These are phyloP conservation scores for Gamarada debralockiae DNA, from an alignment of 495 filamentous ascomycete genomes.

Conservation along the genomic window DNA sequence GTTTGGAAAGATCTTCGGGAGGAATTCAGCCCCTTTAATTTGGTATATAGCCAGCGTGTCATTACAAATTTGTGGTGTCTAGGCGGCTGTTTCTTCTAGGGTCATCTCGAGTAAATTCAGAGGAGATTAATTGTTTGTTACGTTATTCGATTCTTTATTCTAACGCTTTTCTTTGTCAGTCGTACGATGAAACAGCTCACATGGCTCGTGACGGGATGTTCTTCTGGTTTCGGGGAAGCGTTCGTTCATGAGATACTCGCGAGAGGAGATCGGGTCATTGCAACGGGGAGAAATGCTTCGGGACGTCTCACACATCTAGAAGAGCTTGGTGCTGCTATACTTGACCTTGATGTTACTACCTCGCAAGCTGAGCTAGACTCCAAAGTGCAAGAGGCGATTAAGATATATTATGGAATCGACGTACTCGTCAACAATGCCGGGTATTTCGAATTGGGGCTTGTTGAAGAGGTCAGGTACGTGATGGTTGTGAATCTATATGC, in stretches of 20 bases:
- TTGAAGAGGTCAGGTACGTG: constrained; percentile 41
- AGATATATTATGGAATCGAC: constrained; percentile 40
- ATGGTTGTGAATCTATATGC: no score
- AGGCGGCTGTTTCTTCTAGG: no score
- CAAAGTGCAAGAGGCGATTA: constrained; percentile 35
- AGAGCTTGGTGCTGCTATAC: constrained; percentile 31
- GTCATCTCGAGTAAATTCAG: no score
- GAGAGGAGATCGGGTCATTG: constrained; percentile 51
- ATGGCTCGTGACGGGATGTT: constrained; percentile 44
- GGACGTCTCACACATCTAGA: constrained; percentile 30
- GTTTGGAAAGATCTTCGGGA: no score
- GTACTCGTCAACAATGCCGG: constrained; percentile 51
- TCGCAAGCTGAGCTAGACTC: constrained; percentile 30
- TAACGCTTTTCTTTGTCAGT: no score
- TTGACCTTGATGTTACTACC: constrained; percentile 44
- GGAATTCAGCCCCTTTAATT: no score
- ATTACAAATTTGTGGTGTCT: no score
- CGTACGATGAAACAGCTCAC: constrained; percentile 20
- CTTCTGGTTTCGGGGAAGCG: constrained; percentile 42
- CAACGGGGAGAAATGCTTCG: constrained; percentile 38
- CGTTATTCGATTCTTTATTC: no score
- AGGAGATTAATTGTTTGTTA: no score
- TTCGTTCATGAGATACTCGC: constrained; percentile 38
- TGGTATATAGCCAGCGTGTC: no score
- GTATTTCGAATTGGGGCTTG: constrained; percentile 30